Base-by-base conservation (phyloP, 2,329 filamentous ascomycete species). In the Fusarium musae region DNA sequence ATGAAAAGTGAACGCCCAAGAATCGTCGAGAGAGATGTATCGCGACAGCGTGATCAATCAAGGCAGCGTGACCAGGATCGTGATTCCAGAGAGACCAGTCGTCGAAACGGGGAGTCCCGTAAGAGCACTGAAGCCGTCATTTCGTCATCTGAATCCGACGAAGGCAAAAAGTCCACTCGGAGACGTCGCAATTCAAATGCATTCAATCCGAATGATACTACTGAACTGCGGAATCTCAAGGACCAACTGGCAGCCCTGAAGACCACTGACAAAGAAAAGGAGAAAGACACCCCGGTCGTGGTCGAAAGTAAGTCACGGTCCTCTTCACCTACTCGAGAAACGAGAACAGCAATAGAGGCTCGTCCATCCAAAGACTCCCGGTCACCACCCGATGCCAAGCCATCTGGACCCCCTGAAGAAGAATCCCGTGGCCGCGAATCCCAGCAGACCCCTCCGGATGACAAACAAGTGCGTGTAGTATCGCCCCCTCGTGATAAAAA, bases 401-500 rank as follows among this genome's bases (percentile, higher is more conserved):
- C 74, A 23, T 46, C 76, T 7, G 58, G 59, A 44, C 54, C 78
- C 17, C 64, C 65, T 13, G 68, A 63, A 19, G 79, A 82, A 17
- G 82, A 85, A 28, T 77, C 78, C 30, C 81, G 85, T 37, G 84
- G 85, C 28, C 85, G 86, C 43, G 85, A 87, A 28, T 54, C 81
- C 8, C 80, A 77, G 2, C 69, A 78, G 17, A 64, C 81, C 6
- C 66, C 75, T 6, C 65, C 76, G 9, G 84, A 86, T 19, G 84
- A 85, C 59, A 87, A 84, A 72, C 85, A 87, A 70, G 84, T 89
- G n/a, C 88, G 90, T n/a, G 84, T 96, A 8, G 93, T 96, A 23
- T 92, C 93, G 9, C 93, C 93, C 3, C 92, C 92, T 63, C 82
- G 87, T 59, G 85, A 90, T 66, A 88, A 90, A 78, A 84, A 86